Evolutionary conservation across 176 grass and related monocot genomes (phyloP).

Genomic region (Oryza australiensis): DNA sequence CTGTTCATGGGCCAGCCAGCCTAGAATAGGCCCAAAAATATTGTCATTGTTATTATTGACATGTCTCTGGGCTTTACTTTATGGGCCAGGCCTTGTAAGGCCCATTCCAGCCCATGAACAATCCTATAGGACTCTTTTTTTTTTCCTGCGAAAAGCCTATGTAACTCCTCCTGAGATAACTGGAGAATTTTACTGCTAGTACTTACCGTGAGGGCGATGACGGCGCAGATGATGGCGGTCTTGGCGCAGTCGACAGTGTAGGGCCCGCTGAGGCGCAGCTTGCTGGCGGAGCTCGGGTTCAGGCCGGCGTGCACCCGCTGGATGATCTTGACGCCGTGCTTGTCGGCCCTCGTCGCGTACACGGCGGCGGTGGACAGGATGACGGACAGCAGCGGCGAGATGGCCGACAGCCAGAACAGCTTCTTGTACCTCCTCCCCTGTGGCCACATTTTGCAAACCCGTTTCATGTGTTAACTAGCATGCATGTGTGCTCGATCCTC

Average conservation of each 20-base stretch:
- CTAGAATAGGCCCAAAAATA: neutral
- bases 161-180: neutral
- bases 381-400: conserved; percentile 75
- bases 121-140: no score
- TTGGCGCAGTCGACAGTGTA: conserved; percentile 66
- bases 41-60: neutral
- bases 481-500: neutral
- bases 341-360: conserved; percentile 71
- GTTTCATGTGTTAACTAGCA: neutral
- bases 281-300: conserved; percentile 79
- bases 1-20: no score
- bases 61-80: no score
- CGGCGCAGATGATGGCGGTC: conserved; percentile 73
- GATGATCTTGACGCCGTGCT: conserved; percentile 95
- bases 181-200: neutral
- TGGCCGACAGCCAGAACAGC: conserved; percentile 82
- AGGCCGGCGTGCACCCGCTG: conserved; percentile 63
- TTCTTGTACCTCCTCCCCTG: conserved; percentile 89
- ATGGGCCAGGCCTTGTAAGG: neutral
- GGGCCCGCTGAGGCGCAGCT: conserved; percentile 61
- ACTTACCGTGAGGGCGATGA: conserved; percentile 83
- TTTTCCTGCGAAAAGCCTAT: no score
- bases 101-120: neutral
- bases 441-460: conserved; percentile 1
- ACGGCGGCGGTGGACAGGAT: conserved; percentile 73